Base-by-base conservation (phyloP, 2,329 filamentous ascomycete genomes). In the Diaporthe aspalathi region DNA sequence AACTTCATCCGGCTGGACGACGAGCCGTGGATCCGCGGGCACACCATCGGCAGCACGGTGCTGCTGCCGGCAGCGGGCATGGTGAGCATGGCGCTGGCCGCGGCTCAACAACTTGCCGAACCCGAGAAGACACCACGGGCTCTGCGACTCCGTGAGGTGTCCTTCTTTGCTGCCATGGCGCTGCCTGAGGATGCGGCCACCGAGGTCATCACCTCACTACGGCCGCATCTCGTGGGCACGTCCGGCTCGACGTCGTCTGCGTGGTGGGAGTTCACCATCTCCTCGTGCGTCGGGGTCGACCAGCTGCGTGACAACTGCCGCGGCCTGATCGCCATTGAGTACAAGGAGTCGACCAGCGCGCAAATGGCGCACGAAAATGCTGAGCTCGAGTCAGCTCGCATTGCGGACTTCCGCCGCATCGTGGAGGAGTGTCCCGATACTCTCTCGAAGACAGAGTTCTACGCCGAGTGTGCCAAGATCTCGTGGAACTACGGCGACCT, bases 401-500 rank as follows among this genome's bases (percentile, higher is more conserved):
- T 65, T 12, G 49, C 66, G n/a, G 70, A 72, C 49, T 72, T 65
- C 70, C 62, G 53, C 49, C 56, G 60, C 27, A 62, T 72, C 49
- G 38, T 72, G 3, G 27, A 27, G n/a, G 67, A 67, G n/a, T 72
- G 70, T 43, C 70, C 70, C 22, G 70, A 72, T 57, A 72, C 66
- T 4, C 54, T 72, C 12, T 52, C 60, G 29, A 72, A 72, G 50
- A 24, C 62, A n/a, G 67, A 72, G 17, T 72, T 72, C 43, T 72
- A 72, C 70, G 66, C 54, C 24, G 45, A 60, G 38, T 66, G 56
- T 16, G 63, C 70, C 57, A 72, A 72, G 38, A 67, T 69, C 52
- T 69, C 66, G 12, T 72, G 66, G 66, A 65, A 69, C 63, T 88
- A 88, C 68, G 86, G 86, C 0, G 78, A 82, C 1, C 76, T 82